Percentiles rank a stretch among this genome's conserved stretches.
phyloP scores from a whole-genome alignment of 495 filamentous ascomycete species.

The Trichoderma virens region DNA sequence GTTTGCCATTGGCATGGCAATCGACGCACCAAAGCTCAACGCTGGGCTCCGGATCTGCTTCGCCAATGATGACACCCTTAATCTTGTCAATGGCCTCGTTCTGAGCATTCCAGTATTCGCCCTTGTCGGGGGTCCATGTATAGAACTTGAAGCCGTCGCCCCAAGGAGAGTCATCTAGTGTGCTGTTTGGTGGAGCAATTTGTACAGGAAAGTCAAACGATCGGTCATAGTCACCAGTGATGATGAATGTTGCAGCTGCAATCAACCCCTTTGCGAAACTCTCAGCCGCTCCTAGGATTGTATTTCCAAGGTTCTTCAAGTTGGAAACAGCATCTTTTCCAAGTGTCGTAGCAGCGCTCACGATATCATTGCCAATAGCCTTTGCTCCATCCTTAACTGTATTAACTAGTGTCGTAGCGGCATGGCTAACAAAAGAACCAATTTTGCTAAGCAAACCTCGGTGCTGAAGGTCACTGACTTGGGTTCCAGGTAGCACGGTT shows the following conservation, averaged over 20 bases:
- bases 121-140: background rate
- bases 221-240: background rate
- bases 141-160: constrained; percentile 2
- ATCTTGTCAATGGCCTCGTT: background rate
- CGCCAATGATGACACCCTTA: background rate
- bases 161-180: background rate
- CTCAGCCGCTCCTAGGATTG: background rate
- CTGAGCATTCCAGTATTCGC: background rate
- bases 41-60: background rate
- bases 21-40: background rate
- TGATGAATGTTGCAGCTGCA: background rate
- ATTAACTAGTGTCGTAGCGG: background rate
- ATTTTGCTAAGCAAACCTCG: background rate
- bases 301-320: background rate
- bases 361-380: background rate
- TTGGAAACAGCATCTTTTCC: background rate
- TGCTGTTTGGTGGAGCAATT: background rate
- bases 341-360: background rate
- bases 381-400: background rate
- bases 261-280: background rate
- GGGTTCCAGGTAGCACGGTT: background rate
- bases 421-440: background rate
- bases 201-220: background rate
- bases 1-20: background rate
- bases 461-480: background rate